phyloP scores from a whole-genome alignment of 116 monocot species.

The Phalaenopsis hybrid region DNA sequence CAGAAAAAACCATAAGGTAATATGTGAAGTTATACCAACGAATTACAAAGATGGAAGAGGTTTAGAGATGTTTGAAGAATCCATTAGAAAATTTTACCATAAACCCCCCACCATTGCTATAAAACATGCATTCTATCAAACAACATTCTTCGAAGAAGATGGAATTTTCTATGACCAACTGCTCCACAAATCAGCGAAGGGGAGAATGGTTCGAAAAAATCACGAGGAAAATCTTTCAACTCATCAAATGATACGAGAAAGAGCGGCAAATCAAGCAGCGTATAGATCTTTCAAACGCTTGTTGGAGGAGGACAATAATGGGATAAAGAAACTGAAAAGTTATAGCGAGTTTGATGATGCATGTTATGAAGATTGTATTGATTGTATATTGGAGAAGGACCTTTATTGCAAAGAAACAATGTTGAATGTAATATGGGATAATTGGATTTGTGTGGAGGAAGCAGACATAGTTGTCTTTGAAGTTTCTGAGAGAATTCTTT shows the following conservation, averaged over 20 bases:
- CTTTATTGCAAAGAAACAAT: constrained; percentile 27
- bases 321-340: constrained; percentile 23
- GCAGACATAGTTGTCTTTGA: constrained; percentile 23
- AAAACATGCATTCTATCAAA: constrained; percentile 2
- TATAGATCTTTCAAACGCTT: constrained; percentile 21
- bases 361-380: background rate
- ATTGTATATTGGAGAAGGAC: constrained; percentile 43
- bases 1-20: constrained; percentile 4
- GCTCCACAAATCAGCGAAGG: constrained; percentile 35
- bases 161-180: constrained; percentile 18
- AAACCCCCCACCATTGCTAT: background rate
- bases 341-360: constrained; percentile 4
- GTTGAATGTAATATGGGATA: constrained; percentile 41
- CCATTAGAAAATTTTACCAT: background rate
- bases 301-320: constrained; percentile 26
- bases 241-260: constrained; percentile 10
- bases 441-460: constrained; percentile 41
- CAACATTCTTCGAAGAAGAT: background rate
- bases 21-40: constrained; percentile 23
- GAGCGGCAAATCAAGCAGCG: background rate
- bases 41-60: constrained; percentile 9
- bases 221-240: constrained; percentile 10
- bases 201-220: constrained; percentile 33
- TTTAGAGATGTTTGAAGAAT: constrained; percentile 9
- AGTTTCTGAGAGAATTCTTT: constrained; percentile 32